These are phyloP conservation scores for Pythium aquatile DNA, from an alignment of 352 stramenopile genomes.

Conservation along the genomic window DNA sequence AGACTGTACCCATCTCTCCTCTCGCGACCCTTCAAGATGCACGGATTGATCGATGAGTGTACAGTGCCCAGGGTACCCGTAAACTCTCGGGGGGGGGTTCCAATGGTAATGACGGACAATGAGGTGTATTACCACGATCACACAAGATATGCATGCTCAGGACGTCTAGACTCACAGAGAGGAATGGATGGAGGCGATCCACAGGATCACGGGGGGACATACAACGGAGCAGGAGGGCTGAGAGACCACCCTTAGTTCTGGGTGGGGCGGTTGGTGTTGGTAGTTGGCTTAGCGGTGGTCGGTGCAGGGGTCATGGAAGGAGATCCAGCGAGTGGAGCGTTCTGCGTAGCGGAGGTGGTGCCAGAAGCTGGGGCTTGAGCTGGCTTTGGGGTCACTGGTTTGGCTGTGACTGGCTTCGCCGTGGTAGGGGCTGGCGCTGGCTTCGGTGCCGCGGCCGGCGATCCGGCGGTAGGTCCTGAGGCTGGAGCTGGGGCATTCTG, in stretches of 20 bases:
- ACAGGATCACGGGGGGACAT: background rate
- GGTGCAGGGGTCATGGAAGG: slow-evolving; percentile 6
- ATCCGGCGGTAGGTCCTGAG: too few relatives aligned
- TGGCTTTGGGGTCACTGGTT: slow-evolving; percentile 1
- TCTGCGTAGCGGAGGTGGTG: background rate
- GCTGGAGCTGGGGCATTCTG: too few relatives aligned
- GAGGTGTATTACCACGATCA: slow-evolving; percentile 2
- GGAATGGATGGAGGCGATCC: background rate
- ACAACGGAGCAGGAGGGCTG: background rate
- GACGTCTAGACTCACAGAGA: background rate
- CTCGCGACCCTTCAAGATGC: background rate
- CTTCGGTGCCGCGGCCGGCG: too few relatives aligned
- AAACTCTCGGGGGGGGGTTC: too few relatives aligned
- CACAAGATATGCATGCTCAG: slow-evolving; percentile 2
- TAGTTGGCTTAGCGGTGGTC: slow-evolving; percentile 5
- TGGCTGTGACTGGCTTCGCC: background rate
- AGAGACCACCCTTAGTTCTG: slow-evolving; percentile 12
- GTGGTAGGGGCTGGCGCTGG: background rate
- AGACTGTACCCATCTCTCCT: slow-evolving; percentile 1
- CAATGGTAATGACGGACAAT: background rate
- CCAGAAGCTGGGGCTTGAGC: background rate
- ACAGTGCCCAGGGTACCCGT: too few relatives aligned
- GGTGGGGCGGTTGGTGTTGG: slow-evolving; percentile 9
- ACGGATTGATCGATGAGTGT: background rate
- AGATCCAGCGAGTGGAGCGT: background rate